phyloP scores from a whole-genome alignment of 1,284 basidiomycete species.

The Ceratobasidium sp. region DNA sequence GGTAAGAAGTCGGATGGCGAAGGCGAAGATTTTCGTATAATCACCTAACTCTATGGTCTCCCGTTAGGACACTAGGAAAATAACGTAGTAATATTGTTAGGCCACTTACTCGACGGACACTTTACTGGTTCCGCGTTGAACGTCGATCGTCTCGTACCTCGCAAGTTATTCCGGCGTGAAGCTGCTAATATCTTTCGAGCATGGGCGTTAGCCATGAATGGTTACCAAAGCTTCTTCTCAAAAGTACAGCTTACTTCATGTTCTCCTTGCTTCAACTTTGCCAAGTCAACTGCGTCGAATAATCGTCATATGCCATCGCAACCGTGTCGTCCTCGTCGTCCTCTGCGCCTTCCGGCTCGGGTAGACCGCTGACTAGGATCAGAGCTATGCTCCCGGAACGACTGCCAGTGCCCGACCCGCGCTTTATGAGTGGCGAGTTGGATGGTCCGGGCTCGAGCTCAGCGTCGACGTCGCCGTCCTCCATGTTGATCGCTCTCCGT shows the following conservation, averaged over 20 bases:
- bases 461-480: slow-evolving; percentile 39
- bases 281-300: slow-evolving; percentile 79
- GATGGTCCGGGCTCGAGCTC: slow-evolving; percentile 37
- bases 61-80: slow-evolving; percentile 54
- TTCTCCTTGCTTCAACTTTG: slow-evolving; percentile 88
- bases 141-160: too few species aligned
- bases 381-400: slow-evolving; percentile 41
- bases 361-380: slow-evolving; percentile 54
- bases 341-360: slow-evolving; percentile 77
- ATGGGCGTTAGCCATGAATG: too few species aligned
- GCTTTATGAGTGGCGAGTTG: slow-evolving; percentile 22
- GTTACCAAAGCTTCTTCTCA: too few species aligned
- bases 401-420: slow-evolving; percentile 38
- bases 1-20: not conserved
- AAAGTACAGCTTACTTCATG: slow-evolving; percentile 68
- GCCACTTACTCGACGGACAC: too few species aligned
- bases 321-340: slow-evolving; percentile 66
- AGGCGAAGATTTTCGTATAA: slow-evolving; percentile 1
- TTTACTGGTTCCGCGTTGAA: too few species aligned
- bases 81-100: too few species aligned
- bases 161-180: too few species aligned
- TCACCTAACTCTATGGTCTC: slow-evolving; percentile 91
- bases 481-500: slow-evolving; percentile 7
- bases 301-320: slow-evolving; percentile 88
- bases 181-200: too few species aligned